Percentiles rank a stretch among this genome's conserved stretches.
phyloP scores from a whole-genome alignment of 768 basidiomycete species.

The Rhizopogon sp. region DNA sequence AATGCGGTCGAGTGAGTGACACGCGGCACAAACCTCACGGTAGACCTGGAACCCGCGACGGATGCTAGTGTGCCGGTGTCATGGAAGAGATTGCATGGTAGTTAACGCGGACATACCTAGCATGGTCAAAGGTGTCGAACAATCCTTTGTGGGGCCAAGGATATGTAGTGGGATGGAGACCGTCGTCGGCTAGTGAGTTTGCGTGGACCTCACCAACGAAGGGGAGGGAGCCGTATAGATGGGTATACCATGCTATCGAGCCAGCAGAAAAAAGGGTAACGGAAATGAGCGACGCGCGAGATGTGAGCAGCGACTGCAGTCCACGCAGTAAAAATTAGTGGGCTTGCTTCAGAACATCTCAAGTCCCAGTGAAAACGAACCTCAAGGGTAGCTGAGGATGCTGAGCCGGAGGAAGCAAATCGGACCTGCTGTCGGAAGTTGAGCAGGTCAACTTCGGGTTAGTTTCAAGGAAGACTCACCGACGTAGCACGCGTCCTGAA shows the following conservation, averaged over 20 bases:
- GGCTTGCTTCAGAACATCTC: too few relatives aligned
- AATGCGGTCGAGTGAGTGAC: conserved; percentile 98
- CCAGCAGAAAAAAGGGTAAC: conserved; percentile 77
- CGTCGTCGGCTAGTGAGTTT: conserved; percentile 88
- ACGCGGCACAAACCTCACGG: conserved; percentile 98
- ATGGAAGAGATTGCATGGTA: conserved; percentile 5
- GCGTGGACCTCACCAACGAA: conserved; percentile 92
- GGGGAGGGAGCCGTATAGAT: conserved; percentile 85
- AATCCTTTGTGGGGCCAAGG: conserved; percentile 91
- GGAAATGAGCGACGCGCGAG: conserved; percentile 70
- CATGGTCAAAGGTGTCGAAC: conserved; percentile 93
- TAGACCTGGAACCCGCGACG: conserved; percentile 96
- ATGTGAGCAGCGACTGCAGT: conserved; percentile 57
- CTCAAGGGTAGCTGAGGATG: conserved; percentile 55
- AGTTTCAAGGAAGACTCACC: conserved; percentile 34
- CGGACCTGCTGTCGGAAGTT: conserved; percentile 45
- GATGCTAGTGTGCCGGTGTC: conserved; percentile 49
- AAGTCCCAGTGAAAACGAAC: conserved; percentile 35
- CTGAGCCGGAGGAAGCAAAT: conserved; percentile 62
- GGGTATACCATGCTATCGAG: conserved; percentile 94
- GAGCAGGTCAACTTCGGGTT: conserved; percentile 14
- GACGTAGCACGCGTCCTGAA: conserved; percentile 42
- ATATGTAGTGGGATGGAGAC: conserved; percentile 80
- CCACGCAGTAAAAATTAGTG: not conserved
- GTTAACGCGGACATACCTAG: conserved; percentile 58